Conservation (phyloP, 176 grass and related monocot species). For the Canna indica region DNA sequence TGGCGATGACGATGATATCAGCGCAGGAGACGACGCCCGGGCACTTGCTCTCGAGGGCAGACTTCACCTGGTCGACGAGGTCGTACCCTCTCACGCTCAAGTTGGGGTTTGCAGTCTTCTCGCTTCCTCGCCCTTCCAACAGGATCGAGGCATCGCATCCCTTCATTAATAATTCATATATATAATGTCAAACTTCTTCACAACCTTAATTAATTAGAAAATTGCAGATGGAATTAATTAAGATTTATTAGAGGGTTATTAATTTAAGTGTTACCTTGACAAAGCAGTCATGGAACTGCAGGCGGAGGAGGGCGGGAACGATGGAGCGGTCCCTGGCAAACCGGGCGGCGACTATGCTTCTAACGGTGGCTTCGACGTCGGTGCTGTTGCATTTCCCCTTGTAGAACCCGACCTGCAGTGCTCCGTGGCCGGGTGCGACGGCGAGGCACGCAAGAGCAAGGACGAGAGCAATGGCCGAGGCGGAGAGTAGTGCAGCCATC, state of each 20-base stretch:
- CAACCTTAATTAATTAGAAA: no score
- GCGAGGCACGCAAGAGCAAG: slow-evolving; percentile 10
- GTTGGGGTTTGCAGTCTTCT: slow-evolving; percentile 73
- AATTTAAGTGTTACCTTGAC: slow-evolving; percentile 20
- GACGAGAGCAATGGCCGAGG: slow-evolving; percentile 7
- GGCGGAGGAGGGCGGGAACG: slow-evolving; percentile 70
- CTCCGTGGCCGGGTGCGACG: slow-evolving; percentile 22
- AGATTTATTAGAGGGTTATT: no score
- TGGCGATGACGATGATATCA: slow-evolving; percentile 71
- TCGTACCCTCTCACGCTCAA: slow-evolving; percentile 58
- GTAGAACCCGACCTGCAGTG: slow-evolving; percentile 47
- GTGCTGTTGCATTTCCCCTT: slow-evolving; percentile 50
- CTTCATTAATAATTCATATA: no score
- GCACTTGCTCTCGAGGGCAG: slow-evolving; percentile 34
- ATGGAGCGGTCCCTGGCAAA: slow-evolving; percentile 39
- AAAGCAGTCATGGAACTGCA: slow-evolving; percentile 84
- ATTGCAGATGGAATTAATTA: no score
- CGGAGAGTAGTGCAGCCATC: no score
- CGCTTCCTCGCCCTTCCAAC: slow-evolving; percentile 40
- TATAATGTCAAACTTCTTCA: no score
- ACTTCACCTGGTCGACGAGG: slow-evolving; percentile 61
- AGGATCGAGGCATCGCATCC: slow-evolving; percentile 81
- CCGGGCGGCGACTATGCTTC: slow-evolving; percentile 35
- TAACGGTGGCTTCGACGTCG: slow-evolving; percentile 53
- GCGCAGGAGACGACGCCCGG: slow-evolving; percentile 60